phyloP scores from a whole-genome alignment of 805 yeast genomes.

The Kluyveromyces siamensis region DNA sequence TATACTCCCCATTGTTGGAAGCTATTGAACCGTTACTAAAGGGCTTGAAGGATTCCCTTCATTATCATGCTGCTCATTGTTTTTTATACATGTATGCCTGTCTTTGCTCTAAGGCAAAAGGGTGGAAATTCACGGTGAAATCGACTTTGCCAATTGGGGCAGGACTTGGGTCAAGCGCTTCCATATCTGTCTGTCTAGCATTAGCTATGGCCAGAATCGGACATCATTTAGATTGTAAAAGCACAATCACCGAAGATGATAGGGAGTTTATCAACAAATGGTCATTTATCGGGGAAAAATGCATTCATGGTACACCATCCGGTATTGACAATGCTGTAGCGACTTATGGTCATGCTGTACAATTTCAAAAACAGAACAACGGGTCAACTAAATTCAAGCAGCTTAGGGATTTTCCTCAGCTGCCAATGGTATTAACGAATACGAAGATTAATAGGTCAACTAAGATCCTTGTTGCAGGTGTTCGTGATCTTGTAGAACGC shows the following conservation, averaged over 20 bases:
- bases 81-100: conserved; percentile 70
- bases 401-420: conserved; percentile 48
- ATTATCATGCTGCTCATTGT: conserved; percentile 70
- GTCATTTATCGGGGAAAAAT: conserved; percentile 90
- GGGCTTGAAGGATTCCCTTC: conserved; percentile 45
- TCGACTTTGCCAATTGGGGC: conserved; percentile 94
- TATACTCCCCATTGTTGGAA: conserved; percentile 49
- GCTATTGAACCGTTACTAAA: conserved; percentile 38
- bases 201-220: conserved; percentile 62
- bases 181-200: conserved; percentile 75
- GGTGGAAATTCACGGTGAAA: conserved; percentile 54
- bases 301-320: conserved; percentile 93
- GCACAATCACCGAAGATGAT: conserved; percentile 33
- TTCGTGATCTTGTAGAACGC: conserved; percentile 43
- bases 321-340: conserved; percentile 97
- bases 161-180: conserved; percentile 91
- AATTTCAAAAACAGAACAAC: conserved; percentile 54
- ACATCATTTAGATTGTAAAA: conserved; percentile 37
- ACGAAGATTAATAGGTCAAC: conserved; percentile 85
- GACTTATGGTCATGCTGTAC: conserved; percentile 90
- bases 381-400: conserved; percentile 19
- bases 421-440: conserved; percentile 70
- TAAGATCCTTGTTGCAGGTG: conserved; percentile 72
- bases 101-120: conserved; percentile 43
- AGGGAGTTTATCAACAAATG: conserved; percentile 66